phyloP scores from a whole-genome alignment of 140 eudicot species.

The Oenanthe javanica region DNA sequence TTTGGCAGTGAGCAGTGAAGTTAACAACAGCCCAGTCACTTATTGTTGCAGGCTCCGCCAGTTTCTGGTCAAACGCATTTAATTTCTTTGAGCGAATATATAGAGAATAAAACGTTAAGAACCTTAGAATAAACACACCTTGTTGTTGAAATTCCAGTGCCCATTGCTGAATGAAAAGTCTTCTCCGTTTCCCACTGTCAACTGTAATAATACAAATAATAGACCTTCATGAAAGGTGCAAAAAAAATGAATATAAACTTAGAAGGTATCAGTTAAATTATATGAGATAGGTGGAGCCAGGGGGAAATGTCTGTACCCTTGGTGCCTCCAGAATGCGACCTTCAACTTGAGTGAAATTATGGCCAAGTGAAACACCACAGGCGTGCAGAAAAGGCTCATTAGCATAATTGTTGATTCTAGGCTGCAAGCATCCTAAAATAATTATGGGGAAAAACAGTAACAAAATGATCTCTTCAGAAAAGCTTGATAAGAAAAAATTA shows the following conservation, averaged over 20 bases:
- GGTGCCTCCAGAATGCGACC: conserved; percentile 66
- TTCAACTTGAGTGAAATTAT: conserved; percentile 38
- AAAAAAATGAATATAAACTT: no score
- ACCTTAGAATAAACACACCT: conserved; percentile 26
- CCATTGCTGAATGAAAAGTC: conserved; percentile 61
- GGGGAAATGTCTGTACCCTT: conserved; percentile 21
- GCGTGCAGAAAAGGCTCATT: conserved; percentile 53
- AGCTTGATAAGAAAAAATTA: conserved; percentile 15
- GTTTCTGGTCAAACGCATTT: background rate
- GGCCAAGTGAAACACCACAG: conserved; percentile 53
- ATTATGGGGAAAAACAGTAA: background rate
- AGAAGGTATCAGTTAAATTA: background rate
- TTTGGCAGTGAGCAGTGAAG: conserved; percentile 44
- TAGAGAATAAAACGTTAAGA: background rate
- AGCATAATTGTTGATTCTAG: conserved; percentile 31
- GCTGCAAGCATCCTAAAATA: conserved; percentile 23
- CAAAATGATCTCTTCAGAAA: background rate
- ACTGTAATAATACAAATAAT: conserved; percentile 17
- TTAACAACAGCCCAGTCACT: background rate
- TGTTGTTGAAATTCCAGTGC: conserved; percentile 77
- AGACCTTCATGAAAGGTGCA: background rate
- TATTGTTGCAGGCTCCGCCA: background rate
- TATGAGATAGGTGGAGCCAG: background rate
- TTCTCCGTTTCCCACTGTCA: conserved; percentile 63
- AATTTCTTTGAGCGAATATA: no score